phyloP scores from a whole-genome alignment of 495 filamentous ascomycete species.

The Penicillium arizonense region DNA sequence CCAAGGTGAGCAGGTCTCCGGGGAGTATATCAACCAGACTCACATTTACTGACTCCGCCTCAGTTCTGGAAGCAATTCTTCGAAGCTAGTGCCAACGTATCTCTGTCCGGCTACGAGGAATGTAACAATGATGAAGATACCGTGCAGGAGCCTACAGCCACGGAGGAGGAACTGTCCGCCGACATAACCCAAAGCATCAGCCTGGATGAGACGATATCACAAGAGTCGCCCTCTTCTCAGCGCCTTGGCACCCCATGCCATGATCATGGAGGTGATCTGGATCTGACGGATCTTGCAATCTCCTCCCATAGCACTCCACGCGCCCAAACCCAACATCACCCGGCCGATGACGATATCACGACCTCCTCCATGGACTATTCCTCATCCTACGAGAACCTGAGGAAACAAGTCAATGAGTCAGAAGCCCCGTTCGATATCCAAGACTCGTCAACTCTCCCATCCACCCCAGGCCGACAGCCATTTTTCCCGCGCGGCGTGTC shows the following conservation, averaged over 20 bases:
- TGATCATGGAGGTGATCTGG: slow-evolving; percentile 48
- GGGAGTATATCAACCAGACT: not conserved
- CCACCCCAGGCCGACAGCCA: slow-evolving; percentile 36
- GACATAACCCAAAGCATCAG: slow-evolving; percentile 40
- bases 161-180: slow-evolving; percentile 50
- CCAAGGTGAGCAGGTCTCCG: slow-evolving; percentile 56
- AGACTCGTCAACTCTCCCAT: slow-evolving; percentile 42
- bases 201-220: slow-evolving; percentile 29
- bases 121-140: slow-evolving; percentile 51
- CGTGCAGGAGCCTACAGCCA: slow-evolving; percentile 47
- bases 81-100: slow-evolving; percentile 95
- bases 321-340: slow-evolving; percentile 43
- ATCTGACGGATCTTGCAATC: slow-evolving; percentile 53
- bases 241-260: slow-evolving; percentile 18
- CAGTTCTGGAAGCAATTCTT: slow-evolving; percentile 99
- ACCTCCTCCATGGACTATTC: slow-evolving; percentile 56
- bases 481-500: slow-evolving; percentile 31
- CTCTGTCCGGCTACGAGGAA: slow-evolving; percentile 94
- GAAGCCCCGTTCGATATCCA: slow-evolving; percentile 36
- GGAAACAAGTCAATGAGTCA: slow-evolving; percentile 27
- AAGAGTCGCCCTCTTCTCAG: slow-evolving; percentile 36
- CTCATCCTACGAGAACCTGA: slow-evolving; percentile 31
- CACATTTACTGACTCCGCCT: slow-evolving; percentile 1
- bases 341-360: slow-evolving; percentile 55
- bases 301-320: slow-evolving; percentile 52